A percentile compares a stretch with the other conserved stretches of the same genome.
These are phyloP conservation scores for Rhodotorula diobovata DNA, from an alignment of 768 basidiomycete genomes.

Conservation along the genomic window DNA sequence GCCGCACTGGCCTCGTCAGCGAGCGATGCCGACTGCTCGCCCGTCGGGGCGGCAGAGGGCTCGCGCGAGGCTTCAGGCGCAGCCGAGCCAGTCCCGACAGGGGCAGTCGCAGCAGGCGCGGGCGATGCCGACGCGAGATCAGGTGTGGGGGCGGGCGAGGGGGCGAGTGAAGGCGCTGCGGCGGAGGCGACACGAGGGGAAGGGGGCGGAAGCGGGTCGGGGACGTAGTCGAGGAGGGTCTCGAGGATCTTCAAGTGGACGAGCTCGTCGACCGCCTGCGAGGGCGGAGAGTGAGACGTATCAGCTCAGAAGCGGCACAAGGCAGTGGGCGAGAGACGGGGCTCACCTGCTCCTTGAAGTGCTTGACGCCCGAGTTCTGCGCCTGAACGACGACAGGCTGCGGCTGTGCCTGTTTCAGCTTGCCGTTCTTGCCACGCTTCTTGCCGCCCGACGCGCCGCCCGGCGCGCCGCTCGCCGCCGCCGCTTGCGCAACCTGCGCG, in stretches of 20 bases:
- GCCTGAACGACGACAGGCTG: conserved; percentile 5
- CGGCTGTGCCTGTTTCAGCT: background rate
- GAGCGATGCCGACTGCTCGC: too few species aligned
- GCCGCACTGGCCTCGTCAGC: background rate
- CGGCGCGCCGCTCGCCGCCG: conserved; percentile 7
- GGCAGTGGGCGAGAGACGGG: background rate
- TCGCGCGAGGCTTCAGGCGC: background rate
- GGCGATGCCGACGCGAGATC: background rate
- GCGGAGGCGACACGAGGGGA: background rate
- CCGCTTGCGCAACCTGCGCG: conserved; percentile 9
- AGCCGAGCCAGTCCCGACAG: background rate
- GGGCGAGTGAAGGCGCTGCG: too few species aligned
- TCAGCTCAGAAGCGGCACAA: background rate
- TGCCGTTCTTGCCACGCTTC: conserved; percentile 22
- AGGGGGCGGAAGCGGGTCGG: background rate
- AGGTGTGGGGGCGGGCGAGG: background rate
- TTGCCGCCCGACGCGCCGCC: conserved; percentile 14
- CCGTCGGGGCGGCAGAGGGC: too few species aligned
- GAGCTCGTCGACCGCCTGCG: conserved; percentile 91
- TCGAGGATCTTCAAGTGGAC: conserved; percentile 89
- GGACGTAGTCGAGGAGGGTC: conserved; percentile 60
- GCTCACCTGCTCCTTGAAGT: conserved; percentile 37
- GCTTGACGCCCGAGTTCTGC: conserved; percentile 20
- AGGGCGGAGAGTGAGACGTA: background rate
- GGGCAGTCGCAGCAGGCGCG: background rate